Conservation (phyloP, 192 early-diverging fungal genomes). For the Backusella luteola region DNA sequence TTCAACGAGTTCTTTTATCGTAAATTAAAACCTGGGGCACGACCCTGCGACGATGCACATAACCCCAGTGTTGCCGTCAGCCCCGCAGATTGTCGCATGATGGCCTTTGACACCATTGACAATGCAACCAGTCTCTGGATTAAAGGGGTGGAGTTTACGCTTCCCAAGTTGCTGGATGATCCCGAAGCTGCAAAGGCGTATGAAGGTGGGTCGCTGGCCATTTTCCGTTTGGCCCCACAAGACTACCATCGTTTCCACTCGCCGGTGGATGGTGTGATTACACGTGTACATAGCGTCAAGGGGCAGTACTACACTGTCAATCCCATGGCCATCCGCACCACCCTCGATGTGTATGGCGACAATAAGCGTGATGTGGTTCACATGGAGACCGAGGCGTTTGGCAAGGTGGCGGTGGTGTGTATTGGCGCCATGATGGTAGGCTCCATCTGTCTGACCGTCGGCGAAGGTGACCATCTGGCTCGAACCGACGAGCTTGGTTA, state of each 20-base stretch:
- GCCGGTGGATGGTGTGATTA: slow-evolving; percentile 67
- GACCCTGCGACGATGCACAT: slow-evolving; percentile 42
- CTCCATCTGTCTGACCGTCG: slow-evolving; percentile 60
- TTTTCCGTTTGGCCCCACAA: slow-evolving; percentile 81
- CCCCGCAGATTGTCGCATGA: slow-evolving; percentile 76
- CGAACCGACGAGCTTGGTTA: slow-evolving; percentile 80
- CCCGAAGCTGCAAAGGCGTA: slow-evolving; percentile 48
- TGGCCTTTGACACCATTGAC: slow-evolving; percentile 61
- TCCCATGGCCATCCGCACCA: slow-evolving; percentile 76
- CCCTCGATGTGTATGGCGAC: slow-evolving; percentile 77
- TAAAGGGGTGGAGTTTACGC: slow-evolving; percentile 71
- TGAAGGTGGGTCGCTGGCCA: slow-evolving; percentile 61
- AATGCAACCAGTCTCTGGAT: slow-evolving; percentile 76
- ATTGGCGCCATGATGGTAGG: slow-evolving; percentile 90
- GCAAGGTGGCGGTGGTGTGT: slow-evolving; percentile 63
- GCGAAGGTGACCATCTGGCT: slow-evolving; percentile 36
- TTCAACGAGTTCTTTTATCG: slow-evolving; percentile 91
- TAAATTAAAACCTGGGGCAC: slow-evolving; percentile 64
- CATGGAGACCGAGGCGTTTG: slow-evolving; percentile 64
- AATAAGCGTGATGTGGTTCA: slow-evolving; percentile 68
- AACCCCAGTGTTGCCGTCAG: slow-evolving; percentile 60
- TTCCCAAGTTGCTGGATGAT: slow-evolving; percentile 57
- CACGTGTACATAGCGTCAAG: slow-evolving; percentile 47
- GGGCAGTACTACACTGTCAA: slow-evolving; percentile 83
- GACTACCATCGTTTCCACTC: slow-evolving; percentile 81